Evolutionary conservation across 257 asterid species (phyloP).

Genomic region (Scutellaria barbata): DNA sequence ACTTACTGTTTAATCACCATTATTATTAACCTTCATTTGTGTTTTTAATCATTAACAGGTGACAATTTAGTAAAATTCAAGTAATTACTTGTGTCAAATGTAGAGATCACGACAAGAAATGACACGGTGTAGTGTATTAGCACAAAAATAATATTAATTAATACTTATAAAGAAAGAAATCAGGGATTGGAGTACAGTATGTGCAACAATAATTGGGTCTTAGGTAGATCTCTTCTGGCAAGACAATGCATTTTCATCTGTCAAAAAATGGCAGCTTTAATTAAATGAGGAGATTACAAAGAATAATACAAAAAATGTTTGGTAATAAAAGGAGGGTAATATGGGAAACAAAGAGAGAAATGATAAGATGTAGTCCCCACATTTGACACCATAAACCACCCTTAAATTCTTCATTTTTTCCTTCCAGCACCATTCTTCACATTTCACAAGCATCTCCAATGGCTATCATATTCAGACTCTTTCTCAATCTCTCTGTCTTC

Average conservation of each 20-base stretch:
- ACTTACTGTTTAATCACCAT: slow-evolving; percentile 30
- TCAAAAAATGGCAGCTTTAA: slow-evolving; percentile 36
- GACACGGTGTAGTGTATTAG: not conserved
- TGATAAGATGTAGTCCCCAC: slow-evolving; percentile 44
- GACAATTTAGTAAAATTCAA: slow-evolving; percentile 17
- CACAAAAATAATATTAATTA: not conserved
- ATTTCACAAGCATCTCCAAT: slow-evolving; percentile 23
- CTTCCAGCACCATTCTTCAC: slow-evolving; percentile 39
- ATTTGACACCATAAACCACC: slow-evolving; percentile 41
- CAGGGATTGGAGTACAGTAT: slow-evolving; percentile 28
- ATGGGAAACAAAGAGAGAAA: slow-evolving; percentile 22
- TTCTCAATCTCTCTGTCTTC: slow-evolving; percentile 36
- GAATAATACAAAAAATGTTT: not conserved
- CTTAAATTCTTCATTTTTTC: slow-evolving; percentile 38
- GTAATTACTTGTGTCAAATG: not conserved
- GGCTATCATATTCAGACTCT: slow-evolving; percentile 32
- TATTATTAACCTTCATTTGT: slow-evolving; percentile 28
- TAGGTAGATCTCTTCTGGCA: slow-evolving; percentile 46
- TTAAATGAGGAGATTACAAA: not conserved
- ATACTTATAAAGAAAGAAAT: not conserved
- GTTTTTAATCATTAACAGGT: not conserved
- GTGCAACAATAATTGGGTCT: slow-evolving; percentile 34
- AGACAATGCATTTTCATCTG: slow-evolving; percentile 36
- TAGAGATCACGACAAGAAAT: slow-evolving; percentile 2
- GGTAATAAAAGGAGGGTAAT: slow-evolving; percentile 29